Conservation (phyloP, 2,329 filamentous ascomycete genomes). For the Exophiala sp. region DNA sequence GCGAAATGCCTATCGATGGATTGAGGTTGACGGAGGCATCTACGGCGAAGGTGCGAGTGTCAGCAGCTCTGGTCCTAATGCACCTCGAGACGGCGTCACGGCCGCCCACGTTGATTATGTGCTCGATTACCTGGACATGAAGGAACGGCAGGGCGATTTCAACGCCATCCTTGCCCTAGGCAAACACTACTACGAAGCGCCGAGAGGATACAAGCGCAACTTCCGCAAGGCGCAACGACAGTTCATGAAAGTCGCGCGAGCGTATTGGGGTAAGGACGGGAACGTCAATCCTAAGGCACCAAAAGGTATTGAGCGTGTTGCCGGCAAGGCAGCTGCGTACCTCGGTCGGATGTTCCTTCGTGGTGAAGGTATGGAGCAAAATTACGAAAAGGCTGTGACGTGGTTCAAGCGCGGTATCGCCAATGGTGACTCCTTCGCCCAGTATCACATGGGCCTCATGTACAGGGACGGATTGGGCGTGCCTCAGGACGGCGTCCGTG, state of each 20-base stretch:
- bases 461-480: slow-evolving; percentile 75
- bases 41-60: slow-evolving; percentile 95
- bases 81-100: slow-evolving; percentile 62
- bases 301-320: slow-evolving; percentile 69
- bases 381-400: slow-evolving; percentile 68
- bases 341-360: slow-evolving; percentile 86
- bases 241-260: slow-evolving; percentile 73
- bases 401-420: slow-evolving; percentile 81
- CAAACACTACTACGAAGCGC: slow-evolving; percentile 83
- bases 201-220: slow-evolving; percentile 69
- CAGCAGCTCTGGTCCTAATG: slow-evolving; percentile 79
- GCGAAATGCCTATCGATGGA: slow-evolving; percentile 76
- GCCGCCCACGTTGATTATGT: slow-evolving; percentile 84
- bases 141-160: slow-evolving; percentile 84
- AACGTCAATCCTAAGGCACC: slow-evolving; percentile 67
- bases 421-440: slow-evolving; percentile 75
- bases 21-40: slow-evolving; percentile 85
- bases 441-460: slow-evolving; percentile 81
- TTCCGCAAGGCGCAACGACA: slow-evolving; percentile 72
- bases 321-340: slow-evolving; percentile 79
- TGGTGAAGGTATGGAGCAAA: slow-evolving; percentile 78
- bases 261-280: slow-evolving; percentile 81
- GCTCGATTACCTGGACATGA: slow-evolving; percentile 86
- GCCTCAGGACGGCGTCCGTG: slow-evolving; percentile 64
- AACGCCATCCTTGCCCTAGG: slow-evolving; percentile 84